Percentiles rank a stretch among this genome's conserved stretches.
phyloP scores from a whole-genome alignment of 257 asterid genomes.

The Apocynum venetum region DNA sequence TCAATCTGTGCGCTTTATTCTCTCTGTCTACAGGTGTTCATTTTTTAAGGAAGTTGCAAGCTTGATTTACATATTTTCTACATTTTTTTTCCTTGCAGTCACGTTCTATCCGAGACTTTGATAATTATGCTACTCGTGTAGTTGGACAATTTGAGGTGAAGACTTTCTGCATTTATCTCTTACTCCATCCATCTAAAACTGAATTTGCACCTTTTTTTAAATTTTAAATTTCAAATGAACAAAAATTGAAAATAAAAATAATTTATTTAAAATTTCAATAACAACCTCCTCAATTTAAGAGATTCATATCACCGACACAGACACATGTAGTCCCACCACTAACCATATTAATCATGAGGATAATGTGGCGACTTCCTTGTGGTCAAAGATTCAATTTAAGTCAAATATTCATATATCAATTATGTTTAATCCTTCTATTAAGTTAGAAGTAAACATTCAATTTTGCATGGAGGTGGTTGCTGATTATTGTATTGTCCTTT shows the following conservation, averaged over 20 bases:
- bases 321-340: neutral
- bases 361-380: neutral
- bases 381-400: neutral
- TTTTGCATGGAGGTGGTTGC: neutral
- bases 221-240: neutral
- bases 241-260: neutral
- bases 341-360: neutral
- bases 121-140: constrained; percentile 66
- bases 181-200: neutral
- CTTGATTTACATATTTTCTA: neutral
- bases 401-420: too few species aligned
- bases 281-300: neutral
- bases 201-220: neutral
- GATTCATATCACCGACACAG: neutral
- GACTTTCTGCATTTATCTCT: neutral
- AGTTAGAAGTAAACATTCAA: neutral
- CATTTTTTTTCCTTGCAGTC: constrained; percentile 38
- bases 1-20: neutral
- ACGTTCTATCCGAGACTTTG: constrained; percentile 70
- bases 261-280: neutral
- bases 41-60: neutral
- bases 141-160: constrained; percentile 74
- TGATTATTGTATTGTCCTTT: constrained; percentile 7
- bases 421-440: neutral
- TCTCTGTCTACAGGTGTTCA: neutral